phyloP scores from a whole-genome alignment of 2,329 filamentous ascomycete species.

The Lomentospora prolificans region DNA sequence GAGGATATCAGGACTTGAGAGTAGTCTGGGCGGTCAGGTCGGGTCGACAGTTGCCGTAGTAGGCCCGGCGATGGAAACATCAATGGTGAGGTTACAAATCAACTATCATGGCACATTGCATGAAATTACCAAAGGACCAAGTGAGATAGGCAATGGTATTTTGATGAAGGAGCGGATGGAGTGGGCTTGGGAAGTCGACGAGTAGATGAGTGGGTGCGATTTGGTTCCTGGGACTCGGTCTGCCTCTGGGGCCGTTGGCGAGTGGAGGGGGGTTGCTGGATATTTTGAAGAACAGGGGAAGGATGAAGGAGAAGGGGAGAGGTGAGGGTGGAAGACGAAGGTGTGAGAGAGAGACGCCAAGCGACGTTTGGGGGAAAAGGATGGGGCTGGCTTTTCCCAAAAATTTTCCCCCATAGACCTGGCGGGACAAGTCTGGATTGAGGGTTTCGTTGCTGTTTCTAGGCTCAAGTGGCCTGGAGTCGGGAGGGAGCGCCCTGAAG shows the following conservation, averaged over 20 bases:
- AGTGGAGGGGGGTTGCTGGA: slow-evolving; percentile 6
- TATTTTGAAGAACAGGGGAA: slow-evolving; percentile 7
- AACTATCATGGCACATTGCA: slow-evolving; percentile 9
- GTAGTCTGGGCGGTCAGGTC: slow-evolving; percentile 3
- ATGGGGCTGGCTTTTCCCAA: slow-evolving; percentile 17
- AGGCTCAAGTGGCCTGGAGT: background rate
- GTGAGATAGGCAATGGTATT: slow-evolving; percentile 8
- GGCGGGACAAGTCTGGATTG: background rate
- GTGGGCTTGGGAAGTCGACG: slow-evolving; percentile 8
- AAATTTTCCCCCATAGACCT: slow-evolving; percentile 3
- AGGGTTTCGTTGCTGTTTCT: background rate
- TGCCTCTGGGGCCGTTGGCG: slow-evolving; percentile 5
- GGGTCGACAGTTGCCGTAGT: slow-evolving; percentile 12
- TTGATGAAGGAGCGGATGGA: slow-evolving; percentile 8
- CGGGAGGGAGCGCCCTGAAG: background rate
- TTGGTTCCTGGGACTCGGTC: slow-evolving; percentile 4
- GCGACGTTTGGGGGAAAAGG: slow-evolving; percentile 11
- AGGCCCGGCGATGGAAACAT: slow-evolving; percentile 11
- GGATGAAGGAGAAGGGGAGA: slow-evolving; percentile 9
- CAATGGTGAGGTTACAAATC: slow-evolving; percentile 10
- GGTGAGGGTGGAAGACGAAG: slow-evolving; percentile 8
- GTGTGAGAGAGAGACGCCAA: slow-evolving; percentile 11
- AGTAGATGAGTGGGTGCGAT: slow-evolving; percentile 9
- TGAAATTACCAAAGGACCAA: slow-evolving; percentile 7
- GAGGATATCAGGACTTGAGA: background rate